phyloP scores from a whole-genome alignment of 768 basidiomycete species.

The Russula virescens region DNA sequence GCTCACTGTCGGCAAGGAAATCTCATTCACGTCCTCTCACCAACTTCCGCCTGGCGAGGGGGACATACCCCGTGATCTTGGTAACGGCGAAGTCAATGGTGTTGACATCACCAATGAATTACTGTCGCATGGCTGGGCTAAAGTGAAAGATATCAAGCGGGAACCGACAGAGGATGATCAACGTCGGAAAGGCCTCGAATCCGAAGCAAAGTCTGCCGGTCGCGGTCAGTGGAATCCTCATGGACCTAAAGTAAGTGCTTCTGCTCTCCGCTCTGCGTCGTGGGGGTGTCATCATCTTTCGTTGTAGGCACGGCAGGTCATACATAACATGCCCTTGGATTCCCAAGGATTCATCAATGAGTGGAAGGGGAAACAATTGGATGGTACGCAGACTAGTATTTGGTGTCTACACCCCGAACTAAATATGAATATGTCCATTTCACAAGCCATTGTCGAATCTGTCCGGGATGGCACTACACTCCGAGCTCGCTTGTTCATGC shows the following conservation, averaged over 20 bases:
- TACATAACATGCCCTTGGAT: slow-evolving; percentile 85
- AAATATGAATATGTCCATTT: neutral
- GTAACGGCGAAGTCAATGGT: slow-evolving; percentile 65
- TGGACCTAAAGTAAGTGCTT: slow-evolving; percentile 52
- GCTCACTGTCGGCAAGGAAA: slow-evolving; percentile 83
- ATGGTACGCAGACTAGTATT: slow-evolving; percentile 47
- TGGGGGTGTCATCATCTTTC: slow-evolving; percentile 11
- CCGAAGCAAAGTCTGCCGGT: slow-evolving; percentile 64
- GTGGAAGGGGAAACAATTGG: slow-evolving; percentile 87
- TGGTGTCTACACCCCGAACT: slow-evolving; percentile 13
- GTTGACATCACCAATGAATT: slow-evolving; percentile 69
- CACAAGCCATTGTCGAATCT: slow-evolving; percentile 82
- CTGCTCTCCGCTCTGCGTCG: neutral
- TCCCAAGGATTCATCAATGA: slow-evolving; percentile 84
- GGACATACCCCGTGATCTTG: slow-evolving; percentile 74
- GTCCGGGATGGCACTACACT: slow-evolving; percentile 91
- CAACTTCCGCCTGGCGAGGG: slow-evolving; percentile 65
- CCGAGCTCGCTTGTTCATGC: slow-evolving; percentile 81
- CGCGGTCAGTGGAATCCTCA: slow-evolving; percentile 86
- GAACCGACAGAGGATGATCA: slow-evolving; percentile 76
- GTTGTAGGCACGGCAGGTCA: slow-evolving; percentile 59
- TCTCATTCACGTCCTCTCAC: slow-evolving; percentile 79
- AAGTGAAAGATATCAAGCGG: slow-evolving; percentile 80
- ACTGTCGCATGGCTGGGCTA: slow-evolving; percentile 89
- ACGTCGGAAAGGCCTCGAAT: slow-evolving; percentile 67